A percentile compares a stretch with the other conserved stretches of the same genome.
Conservation (phyloP, 1,139 yeast species). For the Kodamaea anthophila region DNA sequence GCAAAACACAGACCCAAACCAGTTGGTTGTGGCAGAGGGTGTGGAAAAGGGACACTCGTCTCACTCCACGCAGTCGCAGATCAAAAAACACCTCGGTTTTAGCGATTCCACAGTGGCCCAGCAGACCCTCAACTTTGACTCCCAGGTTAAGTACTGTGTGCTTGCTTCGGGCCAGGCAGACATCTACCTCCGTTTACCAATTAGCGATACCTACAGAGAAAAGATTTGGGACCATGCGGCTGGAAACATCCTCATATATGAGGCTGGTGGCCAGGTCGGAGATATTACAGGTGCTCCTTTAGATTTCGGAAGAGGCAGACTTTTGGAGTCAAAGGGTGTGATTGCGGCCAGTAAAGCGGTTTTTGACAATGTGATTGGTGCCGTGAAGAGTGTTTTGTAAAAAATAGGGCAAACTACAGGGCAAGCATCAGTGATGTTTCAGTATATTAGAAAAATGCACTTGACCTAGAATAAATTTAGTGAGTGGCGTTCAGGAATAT, state of each 20-base stretch:
- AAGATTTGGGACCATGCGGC: constrained; percentile 99
- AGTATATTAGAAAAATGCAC: too few relatives aligned
- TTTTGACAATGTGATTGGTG: constrained; percentile 56
- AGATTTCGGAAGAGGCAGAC: constrained; percentile 85
- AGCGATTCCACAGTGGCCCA: constrained; percentile 35
- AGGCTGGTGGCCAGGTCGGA: constrained; percentile 88
- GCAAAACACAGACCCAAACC: constrained; percentile 33
- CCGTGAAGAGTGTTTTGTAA: constrained; percentile 29
- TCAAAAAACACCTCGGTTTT: constrained; percentile 56
- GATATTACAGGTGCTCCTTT: constrained; percentile 70
- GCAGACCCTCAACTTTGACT: constrained; percentile 70
- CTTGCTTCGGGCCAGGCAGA: constrained; percentile 91
- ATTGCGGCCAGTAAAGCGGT: constrained; percentile 73
- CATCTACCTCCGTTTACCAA: constrained; percentile 82
- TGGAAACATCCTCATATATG: constrained; percentile 78
- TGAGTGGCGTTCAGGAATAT: neutral
- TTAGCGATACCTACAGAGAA: constrained; percentile 69
- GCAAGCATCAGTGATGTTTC: too few relatives aligned
- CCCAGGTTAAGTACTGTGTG: constrained; percentile 93
- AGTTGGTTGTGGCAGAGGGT: constrained; percentile 80
- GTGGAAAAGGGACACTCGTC: constrained; percentile 97
- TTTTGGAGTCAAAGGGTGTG: constrained; percentile 78
- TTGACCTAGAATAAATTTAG: neutral
- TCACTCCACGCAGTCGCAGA: constrained; percentile 76
- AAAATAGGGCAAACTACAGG: neutral